phyloP scores from a whole-genome alignment of 371 early-diverging fungal genomes.

The Mortierella sp. region DNA sequence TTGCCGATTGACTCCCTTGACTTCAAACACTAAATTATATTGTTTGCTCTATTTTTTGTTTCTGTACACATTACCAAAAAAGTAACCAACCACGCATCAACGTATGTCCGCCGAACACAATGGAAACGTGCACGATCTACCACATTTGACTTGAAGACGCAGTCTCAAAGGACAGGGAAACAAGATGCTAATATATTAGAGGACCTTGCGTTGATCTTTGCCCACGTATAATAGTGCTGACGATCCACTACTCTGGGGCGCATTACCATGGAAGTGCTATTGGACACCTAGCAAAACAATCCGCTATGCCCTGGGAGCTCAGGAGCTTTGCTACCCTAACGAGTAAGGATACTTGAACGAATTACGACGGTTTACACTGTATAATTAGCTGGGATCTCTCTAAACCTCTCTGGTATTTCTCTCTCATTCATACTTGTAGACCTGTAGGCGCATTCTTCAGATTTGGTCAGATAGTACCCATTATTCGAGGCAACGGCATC shows the following conservation, averaged over 20 bases:
- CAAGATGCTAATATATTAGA: not conserved
- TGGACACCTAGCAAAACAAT: conserved; percentile 62
- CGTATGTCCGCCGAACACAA: conserved; percentile 14
- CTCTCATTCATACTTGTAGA: conserved; percentile 41
- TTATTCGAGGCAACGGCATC: conserved; percentile 86
- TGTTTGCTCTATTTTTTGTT: not conserved
- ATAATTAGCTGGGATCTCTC: too few relatives aligned
- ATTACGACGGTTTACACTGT: too few relatives aligned
- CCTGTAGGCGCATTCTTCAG: conserved; percentile 75
- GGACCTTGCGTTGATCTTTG: too few relatives aligned
- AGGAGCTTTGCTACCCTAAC: conserved; percentile 85
- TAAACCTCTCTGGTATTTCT: too few relatives aligned
- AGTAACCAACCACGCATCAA: conserved; percentile 49
- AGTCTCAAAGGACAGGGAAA: too few relatives aligned
- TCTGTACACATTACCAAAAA: too few relatives aligned
- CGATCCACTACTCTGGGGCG: conserved; percentile 88
- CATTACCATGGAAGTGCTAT: conserved; percentile 64
- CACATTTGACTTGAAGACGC: not conserved
- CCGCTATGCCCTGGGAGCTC: conserved; percentile 90
- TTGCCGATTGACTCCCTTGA: too few relatives aligned
- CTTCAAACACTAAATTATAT: not conserved
- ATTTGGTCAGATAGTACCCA: conserved; percentile 85
- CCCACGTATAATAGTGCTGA: conserved; percentile 77
- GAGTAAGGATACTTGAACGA: conserved; percentile 55
- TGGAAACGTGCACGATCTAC: conserved; percentile 1